phyloP scores from a whole-genome alignment of 176 grass and related monocot genomes.

The Elymus sibiricus region DNA sequence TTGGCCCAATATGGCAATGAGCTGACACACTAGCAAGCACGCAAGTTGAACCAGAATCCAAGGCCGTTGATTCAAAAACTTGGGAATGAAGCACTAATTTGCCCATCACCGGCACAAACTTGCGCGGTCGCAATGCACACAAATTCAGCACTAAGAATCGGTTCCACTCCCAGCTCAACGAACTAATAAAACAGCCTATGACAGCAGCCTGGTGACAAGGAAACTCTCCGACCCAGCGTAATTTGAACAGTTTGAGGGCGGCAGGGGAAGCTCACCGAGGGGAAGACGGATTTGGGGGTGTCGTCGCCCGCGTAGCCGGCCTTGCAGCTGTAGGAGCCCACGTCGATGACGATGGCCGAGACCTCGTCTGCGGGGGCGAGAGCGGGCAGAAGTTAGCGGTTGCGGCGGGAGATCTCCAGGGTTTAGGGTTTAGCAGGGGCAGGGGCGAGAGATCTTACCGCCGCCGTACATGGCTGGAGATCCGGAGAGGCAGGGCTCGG shows the following conservation, averaged over 20 bases:
- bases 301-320: constrained; percentile 96
- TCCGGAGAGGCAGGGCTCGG: background rate
- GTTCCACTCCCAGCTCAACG: background rate
- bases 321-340: constrained; percentile 98
- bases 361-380: constrained; percentile 67
- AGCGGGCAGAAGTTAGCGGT: background rate
- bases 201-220: background rate
- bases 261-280: constrained; percentile 58
- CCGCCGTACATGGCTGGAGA: constrained; percentile 86
- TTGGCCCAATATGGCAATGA: no score
- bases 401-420: constrained; percentile 29
- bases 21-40: no score
- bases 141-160: background rate
- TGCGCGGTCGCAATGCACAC: background rate
- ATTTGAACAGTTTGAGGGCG: background rate
- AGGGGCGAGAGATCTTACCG: constrained; percentile 50
- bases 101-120: background rate
- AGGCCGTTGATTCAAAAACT: background rate
- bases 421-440: constrained; percentile 31
- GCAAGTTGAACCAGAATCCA: background rate
- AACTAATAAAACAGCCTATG: background rate
- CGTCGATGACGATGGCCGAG: constrained; percentile 92
- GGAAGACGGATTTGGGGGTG: constrained; percentile 93
- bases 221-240: background rate
- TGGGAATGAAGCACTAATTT: background rate